These are phyloP conservation scores for Yamadazyma phyllophila DNA, from an alignment of 805 yeast species.

Conservation along the genomic window DNA sequence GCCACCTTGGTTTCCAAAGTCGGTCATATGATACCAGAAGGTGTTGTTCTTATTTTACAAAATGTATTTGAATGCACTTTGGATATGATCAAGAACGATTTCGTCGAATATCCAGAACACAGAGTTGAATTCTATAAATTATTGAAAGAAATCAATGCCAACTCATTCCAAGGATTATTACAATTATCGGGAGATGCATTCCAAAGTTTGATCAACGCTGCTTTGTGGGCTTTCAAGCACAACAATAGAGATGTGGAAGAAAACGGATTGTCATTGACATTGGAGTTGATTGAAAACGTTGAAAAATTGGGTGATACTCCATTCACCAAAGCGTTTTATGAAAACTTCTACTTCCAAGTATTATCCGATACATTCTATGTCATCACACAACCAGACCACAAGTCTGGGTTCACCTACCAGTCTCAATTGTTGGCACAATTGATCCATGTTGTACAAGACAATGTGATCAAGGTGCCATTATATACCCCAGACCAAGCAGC, in stretches of 20 bases:
- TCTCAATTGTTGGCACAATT: constrained; percentile 79
- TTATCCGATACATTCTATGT: constrained; percentile 91
- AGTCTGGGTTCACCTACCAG: constrained; percentile 91
- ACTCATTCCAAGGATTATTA: constrained; percentile 80
- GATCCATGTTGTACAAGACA: constrained; percentile 76
- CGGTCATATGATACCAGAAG: constrained; percentile 84
- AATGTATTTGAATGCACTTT: constrained; percentile 92
- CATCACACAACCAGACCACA: constrained; percentile 94
- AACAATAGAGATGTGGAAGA: constrained; percentile 96
- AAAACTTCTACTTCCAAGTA: constrained; percentile 83
- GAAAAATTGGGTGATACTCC: constrained; percentile 68
- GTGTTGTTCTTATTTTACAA: constrained; percentile 81
- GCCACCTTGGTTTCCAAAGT: constrained; percentile 85
- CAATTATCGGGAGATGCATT: constrained; percentile 91
- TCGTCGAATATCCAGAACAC: constrained; percentile 96
- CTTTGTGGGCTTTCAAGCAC: constrained; percentile 97
- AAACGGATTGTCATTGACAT: constrained; percentile 79
- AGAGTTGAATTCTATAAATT: constrained; percentile 93
- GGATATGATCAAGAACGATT: constrained; percentile 92
- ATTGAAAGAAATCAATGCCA: constrained; percentile 79
- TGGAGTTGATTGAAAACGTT: constrained; percentile 82
- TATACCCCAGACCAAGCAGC: constrained; percentile 81
- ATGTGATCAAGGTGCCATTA: constrained; percentile 72
- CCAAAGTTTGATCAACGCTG: constrained; percentile 87
- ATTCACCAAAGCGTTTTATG: constrained; percentile 82